These are phyloP conservation scores for Carex myosuroides DNA, from an alignment of 176 grass and related monocot species.

Conservation along the genomic window DNA sequence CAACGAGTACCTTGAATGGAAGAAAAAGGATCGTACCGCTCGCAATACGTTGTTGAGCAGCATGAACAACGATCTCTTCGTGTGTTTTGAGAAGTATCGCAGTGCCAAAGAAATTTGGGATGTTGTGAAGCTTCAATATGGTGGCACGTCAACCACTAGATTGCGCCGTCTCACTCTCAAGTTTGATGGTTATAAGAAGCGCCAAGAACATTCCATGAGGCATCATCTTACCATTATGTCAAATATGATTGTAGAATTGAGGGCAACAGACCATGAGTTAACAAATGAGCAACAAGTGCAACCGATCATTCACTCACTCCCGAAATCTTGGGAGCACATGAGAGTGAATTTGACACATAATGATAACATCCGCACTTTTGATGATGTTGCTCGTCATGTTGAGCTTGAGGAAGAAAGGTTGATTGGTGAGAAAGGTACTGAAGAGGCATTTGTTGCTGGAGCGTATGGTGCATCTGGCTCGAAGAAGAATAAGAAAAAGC, in stretches of 20 bases:
- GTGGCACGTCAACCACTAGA: neutral
- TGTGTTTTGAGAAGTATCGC: too few species aligned
- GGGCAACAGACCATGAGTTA: neutral
- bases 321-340: neutral
- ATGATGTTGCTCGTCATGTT: neutral
- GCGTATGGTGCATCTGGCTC: too few species aligned
- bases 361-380: slow-evolving; percentile 2
- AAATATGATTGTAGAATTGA: neutral
- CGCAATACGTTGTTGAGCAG: too few species aligned
- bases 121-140: neutral
- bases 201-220: neutral
- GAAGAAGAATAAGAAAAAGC: too few species aligned
- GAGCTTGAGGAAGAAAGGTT: too few species aligned
- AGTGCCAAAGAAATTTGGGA: too few species aligned
- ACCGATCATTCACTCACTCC: neutral
- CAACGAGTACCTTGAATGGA: too few species aligned
- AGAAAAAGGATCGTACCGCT: too few species aligned
- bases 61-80: too few species aligned
- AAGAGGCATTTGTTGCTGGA: too few species aligned
- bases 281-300: slow-evolving; percentile 10
- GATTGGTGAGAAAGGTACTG: too few species aligned
- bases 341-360: neutral
- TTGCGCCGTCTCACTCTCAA: neutral
- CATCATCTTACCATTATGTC: neutral
- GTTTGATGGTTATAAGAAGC: neutral